A percentile compares a stretch with the other conserved stretches of the same genome.
Conservation (phyloP, 2,329 filamentous ascomycete species). For the Teratosphaeria zuluensis region DNA sequence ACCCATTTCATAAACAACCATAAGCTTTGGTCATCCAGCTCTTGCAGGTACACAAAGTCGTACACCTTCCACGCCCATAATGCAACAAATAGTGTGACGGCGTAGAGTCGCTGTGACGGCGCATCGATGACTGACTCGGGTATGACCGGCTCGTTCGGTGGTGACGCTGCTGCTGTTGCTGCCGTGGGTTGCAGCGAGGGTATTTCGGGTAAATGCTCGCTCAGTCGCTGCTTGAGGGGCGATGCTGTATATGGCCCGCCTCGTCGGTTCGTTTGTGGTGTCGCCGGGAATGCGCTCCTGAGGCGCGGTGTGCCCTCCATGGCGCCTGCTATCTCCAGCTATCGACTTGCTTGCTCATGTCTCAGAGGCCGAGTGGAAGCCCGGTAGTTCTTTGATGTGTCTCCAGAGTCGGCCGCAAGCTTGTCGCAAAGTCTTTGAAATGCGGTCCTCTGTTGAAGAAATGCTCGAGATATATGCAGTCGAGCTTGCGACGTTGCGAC, state of each 20-base stretch:
- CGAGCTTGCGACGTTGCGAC: background rate
- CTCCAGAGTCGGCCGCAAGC: background rate
- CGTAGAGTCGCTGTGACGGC: constrained; percentile 82
- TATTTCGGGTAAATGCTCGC: constrained; percentile 10
- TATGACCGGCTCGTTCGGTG: constrained; percentile 55
- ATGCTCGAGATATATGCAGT: background rate
- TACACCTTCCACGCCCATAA: constrained; percentile 77
- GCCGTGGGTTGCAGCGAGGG: constrained; percentile 17
- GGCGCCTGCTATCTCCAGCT: constrained; percentile 1
- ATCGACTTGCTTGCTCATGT: background rate
- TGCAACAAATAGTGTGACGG: constrained; percentile 65
- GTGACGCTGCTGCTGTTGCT: constrained; percentile 5
- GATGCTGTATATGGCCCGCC: constrained; percentile 4
- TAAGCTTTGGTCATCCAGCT: constrained; percentile 78
- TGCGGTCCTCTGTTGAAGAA: background rate
- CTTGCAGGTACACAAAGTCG: constrained; percentile 69
- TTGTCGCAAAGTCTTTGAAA: background rate
- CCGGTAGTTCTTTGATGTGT: background rate
- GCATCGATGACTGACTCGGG: constrained; percentile 75
- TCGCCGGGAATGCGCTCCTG: constrained; percentile 72
- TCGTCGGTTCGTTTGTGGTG: constrained; percentile 42
- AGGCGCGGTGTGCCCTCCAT: constrained; percentile 79
- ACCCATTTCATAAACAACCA: constrained; percentile 92
- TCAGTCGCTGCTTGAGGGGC: background rate
- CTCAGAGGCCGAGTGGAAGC: background rate